Evolutionary conservation across 1,284 basidiomycete genomes (phyloP).

Genomic region (Albatrellus sp.): DNA sequence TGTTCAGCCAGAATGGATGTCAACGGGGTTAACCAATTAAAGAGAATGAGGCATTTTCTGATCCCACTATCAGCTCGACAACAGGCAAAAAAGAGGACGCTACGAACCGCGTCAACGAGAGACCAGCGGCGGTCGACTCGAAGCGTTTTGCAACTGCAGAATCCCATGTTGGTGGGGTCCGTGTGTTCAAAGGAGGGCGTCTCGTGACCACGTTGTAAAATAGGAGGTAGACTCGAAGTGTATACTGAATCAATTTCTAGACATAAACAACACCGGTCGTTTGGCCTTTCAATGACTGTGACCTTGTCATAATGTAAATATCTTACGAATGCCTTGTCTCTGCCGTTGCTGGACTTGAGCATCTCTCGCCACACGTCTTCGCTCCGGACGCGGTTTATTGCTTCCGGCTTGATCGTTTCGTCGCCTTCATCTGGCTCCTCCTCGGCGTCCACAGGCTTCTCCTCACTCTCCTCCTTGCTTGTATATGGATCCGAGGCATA

Average conservation of each 20-base stretch:
- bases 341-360: constrained; percentile 57
- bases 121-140: constrained; percentile 43
- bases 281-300: background rate
- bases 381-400: constrained; percentile 30
- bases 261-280: constrained; percentile 2
- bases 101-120: constrained; percentile 61
- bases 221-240: constrained; percentile 58
- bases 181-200: constrained; percentile 28
- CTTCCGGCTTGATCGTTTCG: constrained; percentile 22
- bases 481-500: constrained; percentile 25
- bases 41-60: constrained; percentile 68
- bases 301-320: constrained; percentile 10
- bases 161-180: constrained; percentile 36
- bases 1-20: constrained; percentile 53
- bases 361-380: constrained; percentile 72
- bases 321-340: constrained; percentile 68
- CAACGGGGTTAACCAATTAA: constrained; percentile 71
- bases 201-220: constrained; percentile 45
- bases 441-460: constrained; percentile 22
- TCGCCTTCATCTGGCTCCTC: constrained; percentile 30
- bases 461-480: constrained; percentile 24
- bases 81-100: background rate
- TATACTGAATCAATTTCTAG: constrained; percentile 77
- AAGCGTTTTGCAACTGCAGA: constrained; percentile 44
- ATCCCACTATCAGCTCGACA: constrained; percentile 3